Percentiles rank a stretch among this genome's conserved stretches.
These are phyloP conservation scores for Erucastrum elatum DNA, from an alignment of 345 rosid genomes.

Conservation along the genomic window DNA sequence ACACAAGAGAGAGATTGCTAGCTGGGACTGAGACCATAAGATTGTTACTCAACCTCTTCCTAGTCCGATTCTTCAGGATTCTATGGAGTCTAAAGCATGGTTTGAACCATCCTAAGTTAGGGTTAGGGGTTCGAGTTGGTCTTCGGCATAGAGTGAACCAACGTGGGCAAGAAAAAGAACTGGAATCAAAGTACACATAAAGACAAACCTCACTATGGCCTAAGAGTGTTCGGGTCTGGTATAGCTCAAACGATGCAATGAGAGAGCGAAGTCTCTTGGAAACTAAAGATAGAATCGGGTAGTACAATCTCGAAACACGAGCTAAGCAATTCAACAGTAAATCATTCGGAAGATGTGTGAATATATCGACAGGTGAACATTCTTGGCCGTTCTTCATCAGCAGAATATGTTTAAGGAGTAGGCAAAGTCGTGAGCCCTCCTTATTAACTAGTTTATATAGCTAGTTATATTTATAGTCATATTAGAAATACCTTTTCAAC, in stretches of 20 bases:
- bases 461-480: too few species aligned
- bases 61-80: too few species aligned
- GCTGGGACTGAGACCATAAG: not conserved
- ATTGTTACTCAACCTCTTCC: not conserved
- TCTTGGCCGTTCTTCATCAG: not conserved
- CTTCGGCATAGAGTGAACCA: not conserved
- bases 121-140: not conserved
- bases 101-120: not conserved
- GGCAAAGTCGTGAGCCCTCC: too few species aligned
- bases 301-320: too few species aligned
- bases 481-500: too few species aligned
- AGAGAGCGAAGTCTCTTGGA: conserved; percentile 20
- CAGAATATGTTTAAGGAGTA: not conserved
- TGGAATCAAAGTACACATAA: not conserved
- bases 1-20: not conserved
- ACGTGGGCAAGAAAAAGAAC: not conserved
- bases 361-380: not conserved
- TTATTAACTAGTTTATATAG: too few species aligned
- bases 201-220: not conserved
- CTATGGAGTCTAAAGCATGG: not conserved
- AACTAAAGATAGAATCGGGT: conserved; percentile 26
- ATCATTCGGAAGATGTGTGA: too few species aligned
- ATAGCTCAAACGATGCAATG: not conserved
- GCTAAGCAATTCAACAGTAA: too few species aligned
- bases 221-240: not conserved